phyloP scores from a whole-genome alignment of 257 asterid genomes.

The Linderniella brevidens region DNA sequence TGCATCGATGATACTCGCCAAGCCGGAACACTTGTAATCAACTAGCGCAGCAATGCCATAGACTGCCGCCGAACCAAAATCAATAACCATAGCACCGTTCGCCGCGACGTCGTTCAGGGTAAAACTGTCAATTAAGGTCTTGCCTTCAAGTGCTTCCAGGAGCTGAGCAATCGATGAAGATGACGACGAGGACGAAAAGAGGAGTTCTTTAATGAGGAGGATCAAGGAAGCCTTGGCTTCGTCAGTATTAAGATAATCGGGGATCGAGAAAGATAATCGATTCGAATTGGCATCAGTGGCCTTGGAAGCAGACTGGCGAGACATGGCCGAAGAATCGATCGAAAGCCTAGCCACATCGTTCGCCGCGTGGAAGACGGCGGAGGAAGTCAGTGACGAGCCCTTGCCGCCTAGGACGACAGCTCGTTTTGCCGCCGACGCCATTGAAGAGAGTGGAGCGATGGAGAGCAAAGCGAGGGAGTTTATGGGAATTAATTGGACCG shows the following conservation, averaged over 20 bases:
- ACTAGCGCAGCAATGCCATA: slow-evolving; percentile 50
- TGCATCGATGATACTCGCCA: slow-evolving; percentile 38
- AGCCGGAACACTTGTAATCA: slow-evolving; percentile 32
- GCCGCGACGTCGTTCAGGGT: slow-evolving; percentile 17
- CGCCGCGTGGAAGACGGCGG: slow-evolving; percentile 38
- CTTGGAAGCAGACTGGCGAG: slow-evolving; percentile 25
- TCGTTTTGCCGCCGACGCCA: slow-evolving; percentile 28
- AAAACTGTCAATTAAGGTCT: slow-evolving; percentile 8
- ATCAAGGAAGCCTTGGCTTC: slow-evolving; percentile 55
- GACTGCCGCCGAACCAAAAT: slow-evolving; percentile 35
- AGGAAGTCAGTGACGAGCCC: slow-evolving; percentile 31
- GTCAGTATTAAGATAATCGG: slow-evolving; percentile 20
- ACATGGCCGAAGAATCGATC: slow-evolving; percentile 39
- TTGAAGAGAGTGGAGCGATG: no score
- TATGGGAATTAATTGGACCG: no score
- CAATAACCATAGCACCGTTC: slow-evolving; percentile 13
- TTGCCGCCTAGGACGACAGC: slow-evolving; percentile 51
- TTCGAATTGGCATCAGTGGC: slow-evolving; percentile 11
- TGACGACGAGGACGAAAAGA: slow-evolving; percentile 19
- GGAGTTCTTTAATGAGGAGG: slow-evolving; percentile 45
- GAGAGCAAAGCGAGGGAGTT: no score
- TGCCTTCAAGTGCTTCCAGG: slow-evolving; percentile 19
- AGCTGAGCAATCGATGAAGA: slow-evolving; percentile 24
- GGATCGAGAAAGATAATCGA: slow-evolving; percentile 23
- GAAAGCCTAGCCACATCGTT: slow-evolving; percentile 22